Evolutionary conservation across 139 green algal species (phyloP).

Genomic region (Closterium sp.): DNA sequence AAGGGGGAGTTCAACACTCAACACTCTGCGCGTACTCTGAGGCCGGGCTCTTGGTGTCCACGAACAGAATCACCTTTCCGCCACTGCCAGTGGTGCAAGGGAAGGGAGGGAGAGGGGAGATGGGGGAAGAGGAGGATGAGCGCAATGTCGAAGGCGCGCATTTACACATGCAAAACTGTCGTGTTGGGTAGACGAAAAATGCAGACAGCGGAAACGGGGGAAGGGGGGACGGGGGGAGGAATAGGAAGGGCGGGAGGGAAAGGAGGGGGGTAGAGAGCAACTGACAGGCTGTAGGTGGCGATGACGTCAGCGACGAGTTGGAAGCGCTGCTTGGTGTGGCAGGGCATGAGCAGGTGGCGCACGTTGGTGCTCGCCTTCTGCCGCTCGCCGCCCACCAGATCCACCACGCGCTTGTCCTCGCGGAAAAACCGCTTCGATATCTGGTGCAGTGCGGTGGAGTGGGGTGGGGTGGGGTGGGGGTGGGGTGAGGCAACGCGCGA

Average conservation of each 20-base stretch:
- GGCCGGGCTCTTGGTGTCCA: constrained; percentile 58
- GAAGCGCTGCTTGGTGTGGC: constrained; percentile 74
- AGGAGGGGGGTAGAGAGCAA: neutral
- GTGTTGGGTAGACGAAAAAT: too few relatives aligned
- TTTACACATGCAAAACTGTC: neutral
- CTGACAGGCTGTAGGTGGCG: constrained; percentile 42
- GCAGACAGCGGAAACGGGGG: neutral
- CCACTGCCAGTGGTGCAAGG: neutral
- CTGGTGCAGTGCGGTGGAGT: neutral
- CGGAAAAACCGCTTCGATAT: constrained; percentile 84
- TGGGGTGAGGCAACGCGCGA: neutral
- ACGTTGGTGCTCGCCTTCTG: constrained; percentile 76
- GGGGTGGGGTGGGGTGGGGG: too few relatives aligned
- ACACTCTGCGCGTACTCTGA: constrained; percentile 76
- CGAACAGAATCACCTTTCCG: neutral
- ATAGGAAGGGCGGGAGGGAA: neutral
- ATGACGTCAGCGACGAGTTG: constrained; percentile 56
- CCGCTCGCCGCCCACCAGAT: constrained; percentile 87
- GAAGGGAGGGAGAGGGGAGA: too few relatives aligned
- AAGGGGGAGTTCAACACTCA: too few relatives aligned
- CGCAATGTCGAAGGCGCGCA: neutral
- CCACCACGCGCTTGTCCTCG: constrained; percentile 70
- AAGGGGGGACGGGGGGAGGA: neutral
- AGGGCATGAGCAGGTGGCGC: constrained; percentile 85
- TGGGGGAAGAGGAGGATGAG: neutral